A percentile compares a stretch with the other conserved stretches of the same genome.
Conservation (phyloP, 106 monocot species). For the Xerophyta viscosa region DNA sequence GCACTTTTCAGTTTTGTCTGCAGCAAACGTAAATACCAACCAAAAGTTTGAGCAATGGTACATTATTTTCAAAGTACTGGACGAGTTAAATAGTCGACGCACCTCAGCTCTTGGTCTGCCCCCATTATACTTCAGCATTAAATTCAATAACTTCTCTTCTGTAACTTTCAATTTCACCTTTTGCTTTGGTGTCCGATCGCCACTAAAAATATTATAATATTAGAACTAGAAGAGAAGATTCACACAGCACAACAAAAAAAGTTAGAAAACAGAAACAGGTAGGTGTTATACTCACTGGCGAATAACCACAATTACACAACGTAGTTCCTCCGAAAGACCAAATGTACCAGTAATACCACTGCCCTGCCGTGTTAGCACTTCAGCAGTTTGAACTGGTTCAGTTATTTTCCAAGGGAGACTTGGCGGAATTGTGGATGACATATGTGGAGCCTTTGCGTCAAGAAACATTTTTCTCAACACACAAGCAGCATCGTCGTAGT, state of each 20-base stretch:
- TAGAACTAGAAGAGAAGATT: not conserved
- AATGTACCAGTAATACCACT: conserved; percentile 91
- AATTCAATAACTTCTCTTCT: conserved; percentile 92
- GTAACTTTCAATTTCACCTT: conserved; percentile 98
- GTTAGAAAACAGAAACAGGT: not conserved
- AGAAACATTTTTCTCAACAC: conserved; percentile 94
- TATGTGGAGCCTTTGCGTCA: conserved; percentile 99
- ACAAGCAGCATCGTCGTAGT: conserved; percentile 98
- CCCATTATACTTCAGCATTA: conserved; percentile 97
- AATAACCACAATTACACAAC: conserved; percentile 93
- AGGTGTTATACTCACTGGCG: conserved; percentile 67
- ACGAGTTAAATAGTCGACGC: too few relatives aligned
- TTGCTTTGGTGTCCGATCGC: conserved; percentile 98
- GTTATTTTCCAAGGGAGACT: conserved; percentile 92
- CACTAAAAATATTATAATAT: conserved; percentile 38
- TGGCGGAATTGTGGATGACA: conserved; percentile 87
- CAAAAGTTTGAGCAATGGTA: not conserved
- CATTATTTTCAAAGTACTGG: too few relatives aligned
- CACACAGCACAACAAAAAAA: not conserved
- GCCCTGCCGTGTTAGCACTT: conserved; percentile 82
- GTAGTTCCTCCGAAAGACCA: conserved; percentile 94
- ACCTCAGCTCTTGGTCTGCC: conserved; percentile 91
- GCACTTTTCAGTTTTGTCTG: conserved; percentile 99
- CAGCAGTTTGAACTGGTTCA: conserved; percentile 63
- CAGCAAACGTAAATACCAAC: not conserved